Conservation (phyloP, 1,284 basidiomycete species). For the Austropuccinia psidii region DNA sequence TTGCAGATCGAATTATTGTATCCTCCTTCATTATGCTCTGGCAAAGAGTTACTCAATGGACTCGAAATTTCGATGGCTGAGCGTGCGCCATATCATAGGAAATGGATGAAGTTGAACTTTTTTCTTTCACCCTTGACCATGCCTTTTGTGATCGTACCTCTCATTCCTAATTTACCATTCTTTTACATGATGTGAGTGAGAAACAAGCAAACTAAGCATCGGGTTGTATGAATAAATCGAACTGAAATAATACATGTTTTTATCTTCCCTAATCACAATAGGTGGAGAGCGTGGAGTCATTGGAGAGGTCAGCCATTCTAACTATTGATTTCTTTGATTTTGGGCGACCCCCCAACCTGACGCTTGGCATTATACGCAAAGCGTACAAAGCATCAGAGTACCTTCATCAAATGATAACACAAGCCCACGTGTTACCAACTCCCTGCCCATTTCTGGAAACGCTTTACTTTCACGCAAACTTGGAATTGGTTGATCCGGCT, state of each 20-base stretch:
- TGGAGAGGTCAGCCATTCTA: slow-evolving; percentile 7
- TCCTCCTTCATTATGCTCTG: neutral
- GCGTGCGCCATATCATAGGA: slow-evolving; percentile 2
- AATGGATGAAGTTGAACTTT: slow-evolving; percentile 26
- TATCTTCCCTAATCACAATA: neutral
- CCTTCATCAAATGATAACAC: neutral
- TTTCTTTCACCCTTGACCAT: slow-evolving; percentile 8
- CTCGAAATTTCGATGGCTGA: neutral
- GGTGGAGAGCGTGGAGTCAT: slow-evolving; percentile 32
- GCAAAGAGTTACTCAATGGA: neutral
- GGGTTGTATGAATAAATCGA: neutral
- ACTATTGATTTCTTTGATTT: neutral
- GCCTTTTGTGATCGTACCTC: slow-evolving; percentile 13
- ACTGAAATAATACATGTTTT: neutral
- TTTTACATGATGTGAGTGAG: slow-evolving; percentile 26
- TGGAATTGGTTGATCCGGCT: too few relatives aligned
- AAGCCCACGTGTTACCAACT: neutral
- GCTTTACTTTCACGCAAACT: neutral
- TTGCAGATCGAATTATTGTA: slow-evolving; percentile 11
- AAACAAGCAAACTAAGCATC: neutral
- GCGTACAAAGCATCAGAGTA: slow-evolving; percentile 9
- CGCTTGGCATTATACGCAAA: too few relatives aligned
- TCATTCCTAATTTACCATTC: slow-evolving; percentile 16
- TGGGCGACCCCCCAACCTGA: neutral
- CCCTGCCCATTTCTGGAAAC: neutral